Percentiles rank a stretch among this genome's conserved stretches.
These are phyloP conservation scores for Cercospora nicotianae DNA, from an alignment of 2,329 filamentous ascomycete genomes.

Conservation along the genomic window DNA sequence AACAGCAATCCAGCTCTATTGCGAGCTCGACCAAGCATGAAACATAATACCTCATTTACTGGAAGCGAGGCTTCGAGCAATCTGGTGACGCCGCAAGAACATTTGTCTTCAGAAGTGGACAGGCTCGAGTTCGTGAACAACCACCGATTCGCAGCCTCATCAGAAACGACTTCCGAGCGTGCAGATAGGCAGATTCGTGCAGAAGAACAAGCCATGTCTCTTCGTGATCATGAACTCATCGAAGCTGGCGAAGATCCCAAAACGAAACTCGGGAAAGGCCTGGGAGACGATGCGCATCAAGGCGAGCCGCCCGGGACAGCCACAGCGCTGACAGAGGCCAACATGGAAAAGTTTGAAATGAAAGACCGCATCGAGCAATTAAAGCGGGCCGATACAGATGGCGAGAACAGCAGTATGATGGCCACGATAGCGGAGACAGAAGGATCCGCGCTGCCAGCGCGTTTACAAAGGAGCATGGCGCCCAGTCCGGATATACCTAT, in stretches of 20 bases:
- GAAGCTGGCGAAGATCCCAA: slow-evolving; percentile 47
- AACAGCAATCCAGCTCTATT: slow-evolving; percentile 21
- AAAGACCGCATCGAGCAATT: slow-evolving; percentile 21
- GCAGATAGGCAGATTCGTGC: slow-evolving; percentile 50
- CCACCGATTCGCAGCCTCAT: slow-evolving; percentile 42
- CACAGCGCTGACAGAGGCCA: slow-evolving; percentile 33
- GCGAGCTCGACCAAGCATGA: slow-evolving; percentile 22
- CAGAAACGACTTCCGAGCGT: slow-evolving; percentile 49
- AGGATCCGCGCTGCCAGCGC: neutral
- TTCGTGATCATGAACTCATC: slow-evolving; percentile 58
- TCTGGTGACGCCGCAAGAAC: slow-evolving; percentile 37
- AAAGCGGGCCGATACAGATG: slow-evolving; percentile 13
- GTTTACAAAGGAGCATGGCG: slow-evolving; percentile 3
- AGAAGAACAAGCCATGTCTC: slow-evolving; percentile 56
- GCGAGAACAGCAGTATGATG: slow-evolving; percentile 22
- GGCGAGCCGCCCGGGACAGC: slow-evolving; percentile 6
- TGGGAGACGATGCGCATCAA: slow-evolving; percentile 25
- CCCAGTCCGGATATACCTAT: slow-evolving; percentile 5
- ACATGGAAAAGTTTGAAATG: slow-evolving; percentile 35
- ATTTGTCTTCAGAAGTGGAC: slow-evolving; percentile 36
- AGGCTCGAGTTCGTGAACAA: slow-evolving; percentile 40
- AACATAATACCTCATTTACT: slow-evolving; percentile 29
- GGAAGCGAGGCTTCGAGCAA: slow-evolving; percentile 26
- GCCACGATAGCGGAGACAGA: slow-evolving; percentile 23
- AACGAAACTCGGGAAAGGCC: slow-evolving; percentile 27